Percentiles rank a stretch among this genome's conserved stretches.
Conservation (phyloP, 2,329 filamentous ascomycete genomes). For the Thelonectria blattea region DNA sequence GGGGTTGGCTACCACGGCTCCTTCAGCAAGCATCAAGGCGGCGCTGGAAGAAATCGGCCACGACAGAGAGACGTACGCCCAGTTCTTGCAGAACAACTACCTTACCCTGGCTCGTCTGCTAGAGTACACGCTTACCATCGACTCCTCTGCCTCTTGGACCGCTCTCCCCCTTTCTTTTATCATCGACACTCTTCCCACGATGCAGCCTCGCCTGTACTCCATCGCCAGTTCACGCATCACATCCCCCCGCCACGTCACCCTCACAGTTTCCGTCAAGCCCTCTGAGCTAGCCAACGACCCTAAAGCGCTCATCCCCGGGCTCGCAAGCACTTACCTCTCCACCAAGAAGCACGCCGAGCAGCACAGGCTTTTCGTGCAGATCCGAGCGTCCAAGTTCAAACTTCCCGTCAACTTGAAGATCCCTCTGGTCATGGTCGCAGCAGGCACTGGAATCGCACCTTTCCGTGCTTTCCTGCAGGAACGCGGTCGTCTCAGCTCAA, state of each 20-base stretch:
- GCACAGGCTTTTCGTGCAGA: neutral
- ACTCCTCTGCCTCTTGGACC: conserved; percentile 3
- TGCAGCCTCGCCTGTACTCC: conserved; percentile 20
- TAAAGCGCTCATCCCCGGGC: conserved; percentile 4
- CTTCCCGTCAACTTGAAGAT: conserved; percentile 1
- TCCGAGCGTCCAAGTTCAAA: conserved; percentile 14
- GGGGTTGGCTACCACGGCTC: conserved; percentile 5
- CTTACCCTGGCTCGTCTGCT: conserved; percentile 7
- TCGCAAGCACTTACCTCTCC: conserved; percentile 15
- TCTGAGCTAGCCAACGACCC: neutral
- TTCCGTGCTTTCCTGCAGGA: conserved; percentile 20
- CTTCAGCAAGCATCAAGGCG: neutral
- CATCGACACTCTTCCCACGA: conserved; percentile 7
- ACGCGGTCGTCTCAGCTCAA: conserved; percentile 6
- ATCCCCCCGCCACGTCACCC: conserved; percentile 9
- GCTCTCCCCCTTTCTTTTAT: conserved; percentile 10
- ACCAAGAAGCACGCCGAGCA: neutral
- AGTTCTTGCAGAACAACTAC: conserved; percentile 2
- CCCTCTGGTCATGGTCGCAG: conserved; percentile 20
- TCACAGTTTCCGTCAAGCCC: conserved; percentile 17
- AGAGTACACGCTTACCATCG: neutral
- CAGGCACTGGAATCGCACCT: conserved; percentile 19
- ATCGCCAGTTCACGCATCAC: conserved; percentile 22
- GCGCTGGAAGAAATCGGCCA: conserved; percentile 4
- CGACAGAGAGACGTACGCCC: conserved; percentile 1